phyloP scores from a whole-genome alignment of 192 early-diverging fungal genomes.

The Polychytrium aggregatum region DNA sequence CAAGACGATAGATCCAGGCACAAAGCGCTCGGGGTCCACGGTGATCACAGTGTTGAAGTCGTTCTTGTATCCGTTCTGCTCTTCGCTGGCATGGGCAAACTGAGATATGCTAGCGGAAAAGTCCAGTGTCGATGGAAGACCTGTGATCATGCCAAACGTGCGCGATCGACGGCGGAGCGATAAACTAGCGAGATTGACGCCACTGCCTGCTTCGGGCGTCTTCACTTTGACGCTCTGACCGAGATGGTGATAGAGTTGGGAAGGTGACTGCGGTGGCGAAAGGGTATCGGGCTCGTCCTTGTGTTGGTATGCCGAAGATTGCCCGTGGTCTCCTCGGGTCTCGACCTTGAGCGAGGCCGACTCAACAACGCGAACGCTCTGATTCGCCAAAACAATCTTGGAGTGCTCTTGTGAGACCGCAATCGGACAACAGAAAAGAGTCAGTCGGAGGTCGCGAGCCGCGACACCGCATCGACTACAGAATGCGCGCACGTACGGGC shows the following conservation, averaged over 20 bases:
- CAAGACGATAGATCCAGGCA: slow-evolving; percentile 71
- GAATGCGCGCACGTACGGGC: no score
- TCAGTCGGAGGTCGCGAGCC: no score
- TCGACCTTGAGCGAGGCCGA: slow-evolving; percentile 22
- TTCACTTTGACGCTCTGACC: no score
- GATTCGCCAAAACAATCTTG: slow-evolving; percentile 33
- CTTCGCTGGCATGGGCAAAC: slow-evolving; percentile 10
- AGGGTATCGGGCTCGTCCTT: slow-evolving; percentile 6
- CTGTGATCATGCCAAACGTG: slow-evolving; percentile 36
- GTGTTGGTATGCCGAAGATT: slow-evolving; percentile 4
- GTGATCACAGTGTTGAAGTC: slow-evolving; percentile 33
- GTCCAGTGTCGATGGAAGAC: slow-evolving; percentile 45
- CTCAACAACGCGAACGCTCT: slow-evolving; percentile 29
- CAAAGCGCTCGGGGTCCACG: slow-evolving; percentile 50
- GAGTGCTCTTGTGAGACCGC: slow-evolving; percentile 20
- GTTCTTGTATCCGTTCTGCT: slow-evolving; percentile 8
- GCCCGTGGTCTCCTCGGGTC: slow-evolving; percentile 5
- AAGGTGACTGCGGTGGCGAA: slow-evolving; percentile 5
- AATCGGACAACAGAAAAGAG: no score
- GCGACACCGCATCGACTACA: no score
- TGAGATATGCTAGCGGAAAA: slow-evolving; percentile 17
- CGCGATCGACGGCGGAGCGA: no score
- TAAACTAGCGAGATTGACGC: no score
- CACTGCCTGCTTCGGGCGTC: no score
- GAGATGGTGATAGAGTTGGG: slow-evolving; percentile 20